Evolutionary conservation across 495 filamentous ascomycete genomes (phyloP).

Genomic region (Penicillium canariense): DNA sequence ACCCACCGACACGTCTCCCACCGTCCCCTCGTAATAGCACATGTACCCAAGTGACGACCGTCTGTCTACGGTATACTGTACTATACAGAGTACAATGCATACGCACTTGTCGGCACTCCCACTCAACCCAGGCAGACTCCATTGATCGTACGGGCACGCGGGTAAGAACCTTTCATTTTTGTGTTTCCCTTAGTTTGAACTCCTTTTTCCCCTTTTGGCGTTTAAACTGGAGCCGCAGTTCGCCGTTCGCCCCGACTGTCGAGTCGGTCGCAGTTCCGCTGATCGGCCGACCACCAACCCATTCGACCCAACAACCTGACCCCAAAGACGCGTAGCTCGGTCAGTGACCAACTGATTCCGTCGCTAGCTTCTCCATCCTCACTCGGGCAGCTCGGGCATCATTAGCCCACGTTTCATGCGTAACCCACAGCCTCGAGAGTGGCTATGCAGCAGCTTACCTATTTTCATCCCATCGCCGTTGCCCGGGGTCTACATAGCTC

Average conservation of each 20-base stretch:
- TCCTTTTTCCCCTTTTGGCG: not conserved
- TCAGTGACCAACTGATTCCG: not conserved
- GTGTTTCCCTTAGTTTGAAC: not conserved
- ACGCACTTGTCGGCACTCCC: not conserved
- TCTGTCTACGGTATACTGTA: not conserved
- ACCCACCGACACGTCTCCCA: conserved; percentile 12
- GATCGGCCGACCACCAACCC: not conserved
- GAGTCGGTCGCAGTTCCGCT: not conserved
- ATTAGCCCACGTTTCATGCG: not conserved
- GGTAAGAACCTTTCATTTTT: not conserved
- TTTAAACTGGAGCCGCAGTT: no score
- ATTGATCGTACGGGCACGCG: not conserved
- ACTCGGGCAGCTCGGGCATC: not conserved
- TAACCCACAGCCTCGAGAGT: not conserved
- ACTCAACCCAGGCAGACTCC: not conserved
- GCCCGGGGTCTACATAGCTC: not conserved
- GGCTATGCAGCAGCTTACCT: not conserved
- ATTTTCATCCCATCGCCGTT: not conserved
- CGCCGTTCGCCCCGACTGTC: not conserved
- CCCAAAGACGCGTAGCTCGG: not conserved
- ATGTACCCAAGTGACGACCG: not conserved
- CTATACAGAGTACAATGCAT: not conserved
- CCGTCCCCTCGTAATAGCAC: no score
- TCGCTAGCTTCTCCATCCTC: not conserved
- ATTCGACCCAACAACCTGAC: not conserved